Conservation (phyloP, 176 grass and related monocot species). For the Oryza brachyantha region DNA sequence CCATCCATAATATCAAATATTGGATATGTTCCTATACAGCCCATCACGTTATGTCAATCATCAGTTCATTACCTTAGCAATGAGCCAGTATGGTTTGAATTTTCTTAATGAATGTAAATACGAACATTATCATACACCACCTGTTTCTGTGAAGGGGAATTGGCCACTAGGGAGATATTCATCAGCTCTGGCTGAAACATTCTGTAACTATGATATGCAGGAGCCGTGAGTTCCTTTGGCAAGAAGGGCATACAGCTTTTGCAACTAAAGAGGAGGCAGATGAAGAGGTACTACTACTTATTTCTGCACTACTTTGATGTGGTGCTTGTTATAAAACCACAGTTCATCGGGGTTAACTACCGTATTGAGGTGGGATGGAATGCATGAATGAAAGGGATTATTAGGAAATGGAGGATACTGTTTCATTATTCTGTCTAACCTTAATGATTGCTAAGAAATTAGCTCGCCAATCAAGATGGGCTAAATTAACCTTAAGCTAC, state of each 20-base stretch:
- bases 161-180: not conserved
- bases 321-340: not conserved
- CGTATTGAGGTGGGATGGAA: not conserved
- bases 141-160: not conserved
- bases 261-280: constrained; percentile 93
- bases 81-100: not conserved
- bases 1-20: not conserved
- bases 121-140: not conserved
- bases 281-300: constrained; percentile 58
- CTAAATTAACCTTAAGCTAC: not conserved
- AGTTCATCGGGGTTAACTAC: not conserved
- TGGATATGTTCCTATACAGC: not conserved
- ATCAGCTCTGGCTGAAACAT: not conserved
- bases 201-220: constrained; percentile 32
- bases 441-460: not conserved
- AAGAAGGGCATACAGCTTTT: constrained; percentile 97
- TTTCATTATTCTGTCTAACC: not conserved
- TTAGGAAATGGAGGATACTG: not conserved
- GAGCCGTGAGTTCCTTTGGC: constrained; percentile 98
- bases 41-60: not conserved
- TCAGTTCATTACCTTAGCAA: not conserved
- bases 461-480: not conserved
- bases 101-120: not conserved
- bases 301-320: not conserved
- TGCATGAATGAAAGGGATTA: not conserved